phyloP scores from a whole-genome alignment of 176 grass and related monocot species.

The Carex littledalei region DNA sequence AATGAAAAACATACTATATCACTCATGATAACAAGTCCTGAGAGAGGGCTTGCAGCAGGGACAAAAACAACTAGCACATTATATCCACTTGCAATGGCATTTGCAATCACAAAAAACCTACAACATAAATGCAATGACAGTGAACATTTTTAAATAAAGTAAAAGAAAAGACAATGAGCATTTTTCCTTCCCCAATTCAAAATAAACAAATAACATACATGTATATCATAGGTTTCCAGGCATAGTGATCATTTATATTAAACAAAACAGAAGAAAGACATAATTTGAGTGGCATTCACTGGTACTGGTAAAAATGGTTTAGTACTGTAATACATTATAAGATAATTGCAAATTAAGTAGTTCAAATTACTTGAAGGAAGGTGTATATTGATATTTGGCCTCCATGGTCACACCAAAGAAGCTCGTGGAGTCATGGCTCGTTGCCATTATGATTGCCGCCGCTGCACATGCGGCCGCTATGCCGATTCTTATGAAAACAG shows the following conservation, averaged over 20 bases:
- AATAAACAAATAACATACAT: not conserved
- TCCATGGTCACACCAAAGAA: slow-evolving; percentile 69
- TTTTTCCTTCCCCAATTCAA: not conserved
- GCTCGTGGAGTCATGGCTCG: slow-evolving; percentile 61
- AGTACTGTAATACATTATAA: not conserved
- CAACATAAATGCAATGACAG: not conserved
- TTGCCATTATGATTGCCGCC: slow-evolving; percentile 76
- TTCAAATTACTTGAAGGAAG: slow-evolving; percentile 47
- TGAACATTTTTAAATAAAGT: not conserved
- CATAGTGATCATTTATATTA: too few relatives aligned
- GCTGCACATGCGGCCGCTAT: slow-evolving; percentile 32
- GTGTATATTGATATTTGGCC: slow-evolving; percentile 85
- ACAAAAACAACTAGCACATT: slow-evolving; percentile 46
- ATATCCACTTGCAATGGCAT: slow-evolving; percentile 46
- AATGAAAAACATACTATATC: slow-evolving; percentile 46
- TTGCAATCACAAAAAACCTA: slow-evolving; percentile 80
- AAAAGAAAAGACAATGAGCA: not conserved
- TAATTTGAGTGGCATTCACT: not conserved
- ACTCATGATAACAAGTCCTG: slow-evolving; percentile 43
- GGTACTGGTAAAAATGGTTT: not conserved
- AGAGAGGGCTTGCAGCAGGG: slow-evolving; percentile 35
- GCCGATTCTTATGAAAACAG: slow-evolving; percentile 35
- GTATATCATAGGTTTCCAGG: not conserved
- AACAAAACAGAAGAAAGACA: not conserved
- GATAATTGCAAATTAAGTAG: not conserved